A percentile compares a stretch with the other conserved stretches of the same genome.
Evolutionary conservation across 2,329 filamentous ascomycete genomes (phyloP).

Genomic region (Stagonosporopsis chrysanthemi): DNA sequence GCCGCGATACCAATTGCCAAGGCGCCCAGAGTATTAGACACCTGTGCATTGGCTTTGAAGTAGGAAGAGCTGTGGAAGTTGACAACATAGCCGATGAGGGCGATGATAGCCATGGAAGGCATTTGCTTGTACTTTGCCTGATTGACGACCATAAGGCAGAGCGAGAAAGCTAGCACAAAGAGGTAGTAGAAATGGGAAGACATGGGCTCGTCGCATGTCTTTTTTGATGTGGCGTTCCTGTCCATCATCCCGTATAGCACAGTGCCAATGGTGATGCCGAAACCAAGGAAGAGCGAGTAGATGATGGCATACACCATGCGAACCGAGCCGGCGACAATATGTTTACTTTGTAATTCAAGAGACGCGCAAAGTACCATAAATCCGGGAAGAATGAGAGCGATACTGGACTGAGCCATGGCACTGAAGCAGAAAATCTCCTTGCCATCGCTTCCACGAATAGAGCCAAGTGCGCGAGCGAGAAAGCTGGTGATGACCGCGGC

Average conservation of each 20-base stretch:
- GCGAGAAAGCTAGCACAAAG: conserved; percentile 76
- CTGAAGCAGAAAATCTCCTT: conserved; percentile 59
- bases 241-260: conserved; percentile 59
- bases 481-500: conserved; percentile 60
- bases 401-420: conserved; percentile 59
- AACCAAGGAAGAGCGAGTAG: conserved; percentile 61
- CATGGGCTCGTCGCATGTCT: conserved; percentile 56
- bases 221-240: conserved; percentile 55
- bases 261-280: conserved; percentile 60
- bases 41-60: conserved; percentile 74
- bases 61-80: conserved; percentile 74
- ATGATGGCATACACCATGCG: conserved; percentile 62
- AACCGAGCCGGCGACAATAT: conserved; percentile 59
- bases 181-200: conserved; percentile 67
- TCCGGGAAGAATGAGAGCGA: conserved; percentile 59
- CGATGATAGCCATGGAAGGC: conserved; percentile 77
- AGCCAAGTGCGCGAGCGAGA: conserved; percentile 58
- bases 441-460: conserved; percentile 49
- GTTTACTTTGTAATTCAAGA: conserved; percentile 57
- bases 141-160: conserved; percentile 79
- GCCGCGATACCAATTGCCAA: conserved; percentile 78
- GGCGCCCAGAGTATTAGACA: conserved; percentile 79
- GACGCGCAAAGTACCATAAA: conserved; percentile 60
- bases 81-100: conserved; percentile 75
- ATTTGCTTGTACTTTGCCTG: conserved; percentile 82